Conservation (phyloP, 306 rosid genomes). For the Carpinus fangiana region DNA sequence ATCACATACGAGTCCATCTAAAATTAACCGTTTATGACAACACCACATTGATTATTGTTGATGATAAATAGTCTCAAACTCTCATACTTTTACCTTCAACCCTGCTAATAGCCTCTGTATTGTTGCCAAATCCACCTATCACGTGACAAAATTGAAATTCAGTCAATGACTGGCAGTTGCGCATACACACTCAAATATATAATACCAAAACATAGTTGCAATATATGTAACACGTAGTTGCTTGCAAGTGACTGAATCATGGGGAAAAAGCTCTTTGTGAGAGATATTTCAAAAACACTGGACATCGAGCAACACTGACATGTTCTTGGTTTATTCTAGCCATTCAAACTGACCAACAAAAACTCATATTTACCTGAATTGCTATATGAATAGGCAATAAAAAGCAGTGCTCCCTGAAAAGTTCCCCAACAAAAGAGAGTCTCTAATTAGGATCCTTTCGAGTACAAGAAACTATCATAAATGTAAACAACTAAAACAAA, state of each 20-base stretch:
- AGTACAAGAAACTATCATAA: background rate
- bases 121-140: slow-evolving; percentile 53
- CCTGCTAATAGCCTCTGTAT: slow-evolving; percentile 44
- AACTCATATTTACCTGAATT: slow-evolving; percentile 36
- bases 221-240: background rate
- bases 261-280: background rate
- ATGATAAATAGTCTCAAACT: background rate
- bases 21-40: background rate
- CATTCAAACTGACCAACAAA: background rate
- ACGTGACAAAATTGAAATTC: slow-evolving; percentile 12
- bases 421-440: background rate
- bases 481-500: background rate
- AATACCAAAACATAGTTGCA: background rate
- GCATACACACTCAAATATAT: background rate
- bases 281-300: background rate
- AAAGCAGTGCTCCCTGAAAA: slow-evolving; percentile 50
- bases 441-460: slow-evolving; percentile 20
- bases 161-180: background rate
- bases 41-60: background rate
- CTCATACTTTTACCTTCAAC: slow-evolving; percentile 53
- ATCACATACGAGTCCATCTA: background rate
- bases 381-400: slow-evolving; percentile 47
- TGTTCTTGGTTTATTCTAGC: background rate
- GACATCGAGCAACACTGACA: background rate
- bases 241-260: background rate